Evolutionary conservation across 495 filamentous ascomycete species (phyloP).

Genomic region (Friedmanniomyces endolithicus): DNA sequence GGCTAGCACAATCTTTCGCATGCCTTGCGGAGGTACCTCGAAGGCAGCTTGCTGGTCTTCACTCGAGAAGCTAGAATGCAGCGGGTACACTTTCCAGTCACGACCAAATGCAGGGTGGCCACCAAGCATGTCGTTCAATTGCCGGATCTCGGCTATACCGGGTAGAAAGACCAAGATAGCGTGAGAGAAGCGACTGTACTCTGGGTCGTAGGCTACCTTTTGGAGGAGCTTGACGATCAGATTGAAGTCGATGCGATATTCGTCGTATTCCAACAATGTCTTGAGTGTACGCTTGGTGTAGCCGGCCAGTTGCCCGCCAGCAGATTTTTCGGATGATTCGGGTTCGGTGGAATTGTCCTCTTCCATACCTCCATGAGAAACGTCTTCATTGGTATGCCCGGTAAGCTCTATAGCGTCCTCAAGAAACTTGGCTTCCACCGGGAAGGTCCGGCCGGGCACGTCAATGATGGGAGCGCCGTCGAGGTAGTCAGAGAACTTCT

Average conservation of each 20-base stretch:
- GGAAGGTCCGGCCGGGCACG: slow-evolving; percentile 86
- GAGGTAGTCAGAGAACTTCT: slow-evolving; percentile 79
- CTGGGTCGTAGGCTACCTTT: slow-evolving; percentile 53
- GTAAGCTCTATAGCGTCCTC: slow-evolving; percentile 85
- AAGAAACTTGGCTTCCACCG: slow-evolving; percentile 72
- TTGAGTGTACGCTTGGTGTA: slow-evolving; percentile 65
- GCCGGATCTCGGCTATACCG: slow-evolving; percentile 84
- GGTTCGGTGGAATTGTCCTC: slow-evolving; percentile 31
- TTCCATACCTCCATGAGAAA: slow-evolving; percentile 39
- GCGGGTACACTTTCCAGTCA: slow-evolving; percentile 67
- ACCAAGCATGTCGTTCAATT: slow-evolving; percentile 67
- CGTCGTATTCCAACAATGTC: slow-evolving; percentile 63
- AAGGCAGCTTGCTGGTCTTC: slow-evolving; percentile 94
- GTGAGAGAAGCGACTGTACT: slow-evolving; percentile 61
- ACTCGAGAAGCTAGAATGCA: slow-evolving; percentile 90
- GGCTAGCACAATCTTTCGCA: slow-evolving; percentile 81
- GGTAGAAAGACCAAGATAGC: slow-evolving; percentile 91
- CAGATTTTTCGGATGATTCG: slow-evolving; percentile 16
- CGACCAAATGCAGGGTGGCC: slow-evolving; percentile 55
- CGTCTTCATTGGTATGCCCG: slow-evolving; percentile 48
- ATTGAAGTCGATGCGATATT: slow-evolving; percentile 75
- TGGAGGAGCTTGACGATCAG: slow-evolving; percentile 64
- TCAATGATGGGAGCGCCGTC: slow-evolving; percentile 71
- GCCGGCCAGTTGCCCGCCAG: slow-evolving; percentile 39
- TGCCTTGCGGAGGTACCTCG: slow-evolving; percentile 63